Base-by-base conservation (phyloP, 106 monocot genomes). In the Acanthochlamys bracteata region DNA sequence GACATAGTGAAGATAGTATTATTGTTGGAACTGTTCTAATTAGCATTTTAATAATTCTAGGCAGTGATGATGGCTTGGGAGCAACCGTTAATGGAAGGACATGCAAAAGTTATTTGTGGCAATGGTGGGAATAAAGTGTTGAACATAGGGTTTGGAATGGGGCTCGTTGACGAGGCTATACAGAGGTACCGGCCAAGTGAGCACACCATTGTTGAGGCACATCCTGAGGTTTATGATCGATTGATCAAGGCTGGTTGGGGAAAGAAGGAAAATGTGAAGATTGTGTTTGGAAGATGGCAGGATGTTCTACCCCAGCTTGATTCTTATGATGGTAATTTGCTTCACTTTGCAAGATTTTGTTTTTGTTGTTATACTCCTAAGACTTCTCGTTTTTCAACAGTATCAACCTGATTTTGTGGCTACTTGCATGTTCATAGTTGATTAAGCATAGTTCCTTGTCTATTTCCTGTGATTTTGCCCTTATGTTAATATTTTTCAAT, bases 41-140 rank as follows among this genome's bases (percentile, higher is more conserved):
- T n/a, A n/a, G n/a, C n/a, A 43, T 8, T 43, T 43, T 13, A 43
- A 7, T 43, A 43, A 43, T 13, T 43, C 43, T 8, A 43, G 74
- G 95, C 95, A 22, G 95, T 95, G 73, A 96, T 96, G 95, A 96
- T 96, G 95, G 78, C 47, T 63, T 96, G 95, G 95, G 95, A 96
- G 76, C 62, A 64, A 74, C 91, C 95, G 47, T 65, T 96, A 68
- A 96, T 96, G 95, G 90, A 91, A 75, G 90, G 90, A 40, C 95
- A 96, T 65, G 95, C 95, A 19, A 79, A 65, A 72, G 95, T 90
- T 1, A 69, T 96, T 10, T 96, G 88, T 42, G 33, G 75, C 0
- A 75, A 76, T 39, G 86, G 77, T 40, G 76, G 40, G 20, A 75
- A 71, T 13, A 51, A 45, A 19, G 64, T 94, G 1, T 61, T 96